Base-by-base conservation (phyloP, 2,329 filamentous ascomycete species). In the Colletotrichum sublineola region DNA sequence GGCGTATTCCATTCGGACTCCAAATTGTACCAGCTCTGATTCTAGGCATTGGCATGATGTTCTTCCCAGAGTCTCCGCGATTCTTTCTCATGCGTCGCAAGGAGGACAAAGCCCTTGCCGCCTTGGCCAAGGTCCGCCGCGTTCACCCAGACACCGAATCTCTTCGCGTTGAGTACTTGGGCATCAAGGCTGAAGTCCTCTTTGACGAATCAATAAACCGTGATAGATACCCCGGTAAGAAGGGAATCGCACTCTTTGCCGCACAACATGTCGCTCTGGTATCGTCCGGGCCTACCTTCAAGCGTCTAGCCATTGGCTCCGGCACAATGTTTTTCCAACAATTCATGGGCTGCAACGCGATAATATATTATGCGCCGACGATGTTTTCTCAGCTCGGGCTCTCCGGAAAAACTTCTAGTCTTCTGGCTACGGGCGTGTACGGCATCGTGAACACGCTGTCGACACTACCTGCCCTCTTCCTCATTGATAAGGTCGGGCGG, bases 1-100 rank as follows among this genome's bases (percentile, higher is more conserved):
- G 48, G 48, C 48, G 48, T 29, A 50, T 50, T 6, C 48, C 48
- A 1, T 50, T 50, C n/a, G 48, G 48, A 11, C 48, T 50, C 18
- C 48, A 50, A 7, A 50, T 50, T 50, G 48, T 50, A 2, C 48
- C 89, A 79, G 86, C 88, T 3, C 74, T 90, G n/a, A 82, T 91
- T 56, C 82, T 92, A 1, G 82, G 86, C 11, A 70, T 80, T 42
- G 89, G 89, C 52, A 87, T 92, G 78, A 73, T 89, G 65, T 83
- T 91, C 76, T 85, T 91, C 18, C 82, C 81, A 0, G 77, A 82
- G 53, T 81, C 81, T 1, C 81, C 81, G 3, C 78, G 82, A 5
- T 83, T 75, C 71, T 76, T 75, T 56, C 70, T 81, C 42, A 81
- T 82, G 78, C 76, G 76, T 56, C 71, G 77, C 0, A 78, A 82